phyloP scores from a whole-genome alignment of 192 early-diverging fungal genomes.

The Gonapodya prolifera region DNA sequence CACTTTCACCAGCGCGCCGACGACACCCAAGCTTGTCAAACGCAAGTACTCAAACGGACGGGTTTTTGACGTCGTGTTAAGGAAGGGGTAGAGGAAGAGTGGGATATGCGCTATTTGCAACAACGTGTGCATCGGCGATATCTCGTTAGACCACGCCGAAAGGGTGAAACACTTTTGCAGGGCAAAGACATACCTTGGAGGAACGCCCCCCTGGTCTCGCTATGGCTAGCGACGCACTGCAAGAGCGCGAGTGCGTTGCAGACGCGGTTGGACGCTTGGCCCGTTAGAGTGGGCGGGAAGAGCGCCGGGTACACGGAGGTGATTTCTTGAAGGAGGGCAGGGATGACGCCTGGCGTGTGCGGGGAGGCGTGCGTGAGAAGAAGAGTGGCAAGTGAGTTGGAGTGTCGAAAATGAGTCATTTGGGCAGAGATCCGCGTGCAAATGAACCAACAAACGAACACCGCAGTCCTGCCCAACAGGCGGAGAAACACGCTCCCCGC shows the following conservation, averaged over 20 bases:
- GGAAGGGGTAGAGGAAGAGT: conserved; percentile 92
- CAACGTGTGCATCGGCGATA: neutral
- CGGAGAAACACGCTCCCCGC: no score
- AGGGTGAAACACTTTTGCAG: neutral
- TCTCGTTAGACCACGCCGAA: neutral
- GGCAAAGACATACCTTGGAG: conserved; percentile 44
- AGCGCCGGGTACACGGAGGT: conserved; percentile 88
- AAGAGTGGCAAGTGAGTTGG: no score
- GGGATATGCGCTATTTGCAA: conserved; percentile 73
- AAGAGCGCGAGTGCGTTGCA: conserved; percentile 91
- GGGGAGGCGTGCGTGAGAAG: no score
- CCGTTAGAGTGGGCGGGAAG: conserved; percentile 72
- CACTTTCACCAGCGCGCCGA: conserved; percentile 93
- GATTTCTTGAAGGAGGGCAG: conserved; percentile 90
- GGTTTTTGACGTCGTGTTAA: conserved; percentile 90
- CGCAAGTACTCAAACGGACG: conserved; percentile 93
- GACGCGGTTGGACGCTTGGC: conserved; percentile 82
- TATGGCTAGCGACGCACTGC: conserved; percentile 91
- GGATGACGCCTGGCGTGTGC: conserved; percentile 69
- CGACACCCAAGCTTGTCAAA: conserved; percentile 85
- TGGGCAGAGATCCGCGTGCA: no score
- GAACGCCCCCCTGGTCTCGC: conserved; percentile 74
- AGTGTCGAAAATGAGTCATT: no score
- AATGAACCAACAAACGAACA: no score
- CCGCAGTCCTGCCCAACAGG: no score